Conservation (phyloP, 768 basidiomycete species). For the Polyporus arcularius region DNA sequence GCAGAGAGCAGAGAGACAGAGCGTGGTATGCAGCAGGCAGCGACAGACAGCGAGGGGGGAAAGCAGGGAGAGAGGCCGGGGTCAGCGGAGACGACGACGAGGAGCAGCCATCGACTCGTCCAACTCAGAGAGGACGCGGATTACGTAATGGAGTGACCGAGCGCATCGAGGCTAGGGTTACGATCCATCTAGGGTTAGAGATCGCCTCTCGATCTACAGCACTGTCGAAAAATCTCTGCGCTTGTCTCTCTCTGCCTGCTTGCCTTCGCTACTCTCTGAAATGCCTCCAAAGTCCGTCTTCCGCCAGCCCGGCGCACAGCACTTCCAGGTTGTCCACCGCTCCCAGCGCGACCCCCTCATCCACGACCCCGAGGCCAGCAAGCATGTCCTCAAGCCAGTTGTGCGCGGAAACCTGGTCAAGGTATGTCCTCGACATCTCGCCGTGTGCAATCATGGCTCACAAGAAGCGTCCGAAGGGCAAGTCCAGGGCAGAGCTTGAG, state of each 20-base stretch:
- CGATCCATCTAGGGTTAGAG: constrained; percentile 18
- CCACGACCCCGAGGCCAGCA: constrained; percentile 86
- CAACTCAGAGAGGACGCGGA: constrained; percentile 14
- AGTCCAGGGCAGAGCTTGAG: constrained; percentile 83
- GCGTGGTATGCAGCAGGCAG: constrained; percentile 13
- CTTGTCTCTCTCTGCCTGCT: background rate
- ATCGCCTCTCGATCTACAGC: constrained; percentile 20
- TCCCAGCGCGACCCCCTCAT: constrained; percentile 95
- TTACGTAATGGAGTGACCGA: constrained; percentile 17
- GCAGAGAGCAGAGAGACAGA: background rate
- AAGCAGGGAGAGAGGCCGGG: background rate
- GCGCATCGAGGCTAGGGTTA: constrained; percentile 14
- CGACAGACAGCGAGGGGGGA: background rate
- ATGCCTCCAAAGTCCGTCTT: constrained; percentile 89
- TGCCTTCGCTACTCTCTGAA: background rate
- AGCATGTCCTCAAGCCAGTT: constrained; percentile 87
- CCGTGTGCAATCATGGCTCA: background rate
- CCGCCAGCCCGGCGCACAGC: constrained; percentile 84
- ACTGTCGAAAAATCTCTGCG: constrained; percentile 6
- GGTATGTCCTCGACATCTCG: constrained; percentile 33
- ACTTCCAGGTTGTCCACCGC: constrained; percentile 96
- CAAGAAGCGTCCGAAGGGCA: constrained; percentile 50
- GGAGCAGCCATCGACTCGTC: constrained; percentile 14
- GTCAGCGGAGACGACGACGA: constrained; percentile 7
- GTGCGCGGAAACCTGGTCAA: constrained; percentile 73